These are phyloP conservation scores for Trapa incisa DNA, from an alignment of 345 rosid genomes.

Conservation along the genomic window DNA sequence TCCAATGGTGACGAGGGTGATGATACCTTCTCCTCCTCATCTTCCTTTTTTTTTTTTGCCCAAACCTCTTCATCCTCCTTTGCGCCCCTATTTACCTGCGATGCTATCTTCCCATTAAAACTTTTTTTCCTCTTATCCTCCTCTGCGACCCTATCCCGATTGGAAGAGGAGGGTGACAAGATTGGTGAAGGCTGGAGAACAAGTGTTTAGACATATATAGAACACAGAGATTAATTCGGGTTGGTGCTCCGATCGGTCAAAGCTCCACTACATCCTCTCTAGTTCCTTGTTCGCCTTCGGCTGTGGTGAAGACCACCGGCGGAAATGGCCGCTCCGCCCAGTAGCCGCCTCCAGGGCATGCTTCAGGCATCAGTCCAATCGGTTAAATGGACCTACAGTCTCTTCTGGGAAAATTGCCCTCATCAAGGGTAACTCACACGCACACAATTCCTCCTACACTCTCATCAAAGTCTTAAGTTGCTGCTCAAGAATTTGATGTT, in stretches of 20 bases:
- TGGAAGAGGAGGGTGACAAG: background rate
- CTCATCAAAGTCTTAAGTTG: background rate
- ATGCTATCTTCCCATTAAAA: background rate
- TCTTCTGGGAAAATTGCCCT: conserved; percentile 90
- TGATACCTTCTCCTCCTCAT: background rate
- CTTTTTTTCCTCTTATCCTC: background rate
- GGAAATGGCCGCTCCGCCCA: conserved; percentile 38
- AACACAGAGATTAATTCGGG: background rate
- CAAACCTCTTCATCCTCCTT: background rate
- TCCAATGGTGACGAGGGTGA: conserved; percentile 1
- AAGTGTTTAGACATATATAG: no score
- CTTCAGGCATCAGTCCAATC: conserved; percentile 83
- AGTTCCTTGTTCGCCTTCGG: background rate
- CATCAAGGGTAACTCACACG: conserved; percentile 55
- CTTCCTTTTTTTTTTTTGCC: background rate
- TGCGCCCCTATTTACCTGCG: conserved; percentile 10
- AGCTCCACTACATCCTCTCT: no score
- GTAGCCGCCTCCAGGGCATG: conserved; percentile 50
- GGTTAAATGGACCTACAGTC: conserved; percentile 87
- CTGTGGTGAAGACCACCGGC: background rate
- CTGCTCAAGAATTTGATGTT: background rate
- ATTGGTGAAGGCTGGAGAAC: no score
- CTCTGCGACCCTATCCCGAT: background rate
- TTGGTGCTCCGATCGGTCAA: background rate
- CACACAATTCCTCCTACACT: background rate